Conservation (phyloP, 1,139 yeast genomes). For the Tardiomyces blankii region DNA sequence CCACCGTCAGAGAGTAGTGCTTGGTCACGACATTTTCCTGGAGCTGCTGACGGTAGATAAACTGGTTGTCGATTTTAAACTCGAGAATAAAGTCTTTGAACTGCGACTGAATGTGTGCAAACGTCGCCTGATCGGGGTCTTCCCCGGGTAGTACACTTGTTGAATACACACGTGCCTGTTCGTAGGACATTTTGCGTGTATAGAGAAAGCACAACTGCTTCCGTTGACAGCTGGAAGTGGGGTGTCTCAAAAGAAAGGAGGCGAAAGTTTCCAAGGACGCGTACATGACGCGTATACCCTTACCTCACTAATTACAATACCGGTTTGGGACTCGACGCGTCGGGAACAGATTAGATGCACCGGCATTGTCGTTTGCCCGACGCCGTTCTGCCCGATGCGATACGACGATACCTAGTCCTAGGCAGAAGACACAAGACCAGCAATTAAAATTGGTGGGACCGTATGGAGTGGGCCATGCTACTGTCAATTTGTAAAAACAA, state of each 20-base stretch:
- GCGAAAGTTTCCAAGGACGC: not conserved
- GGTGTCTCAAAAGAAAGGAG: no score
- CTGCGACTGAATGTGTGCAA: slow-evolving; percentile 67
- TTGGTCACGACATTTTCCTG: slow-evolving; percentile 77
- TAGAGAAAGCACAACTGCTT: not conserved
- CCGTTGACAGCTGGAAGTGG: no score
- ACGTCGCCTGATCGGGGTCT: slow-evolving; percentile 49
- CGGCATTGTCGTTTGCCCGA: no score
- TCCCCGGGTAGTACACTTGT: slow-evolving; percentile 87
- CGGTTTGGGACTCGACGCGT: no score
- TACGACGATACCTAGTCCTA: no score
- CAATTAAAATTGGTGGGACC: no score
- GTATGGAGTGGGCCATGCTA: no score
- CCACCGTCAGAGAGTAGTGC: slow-evolving; percentile 62
- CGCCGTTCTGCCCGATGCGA: no score
- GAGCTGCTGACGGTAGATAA: slow-evolving; percentile 83
- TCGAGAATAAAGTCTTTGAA: slow-evolving; percentile 78
- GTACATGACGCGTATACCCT: not conserved
- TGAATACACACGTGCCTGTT: slow-evolving; percentile 67
- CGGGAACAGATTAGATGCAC: no score
- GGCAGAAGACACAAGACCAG: no score
- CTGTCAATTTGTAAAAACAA: no score
- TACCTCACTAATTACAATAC: not conserved
- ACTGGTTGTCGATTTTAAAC: slow-evolving; percentile 72
- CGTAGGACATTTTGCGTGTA: slow-evolving; percentile 37